These are phyloP conservation scores for Russula emetica DNA, from an alignment of 768 basidiomycete species.

Conservation along the genomic window DNA sequence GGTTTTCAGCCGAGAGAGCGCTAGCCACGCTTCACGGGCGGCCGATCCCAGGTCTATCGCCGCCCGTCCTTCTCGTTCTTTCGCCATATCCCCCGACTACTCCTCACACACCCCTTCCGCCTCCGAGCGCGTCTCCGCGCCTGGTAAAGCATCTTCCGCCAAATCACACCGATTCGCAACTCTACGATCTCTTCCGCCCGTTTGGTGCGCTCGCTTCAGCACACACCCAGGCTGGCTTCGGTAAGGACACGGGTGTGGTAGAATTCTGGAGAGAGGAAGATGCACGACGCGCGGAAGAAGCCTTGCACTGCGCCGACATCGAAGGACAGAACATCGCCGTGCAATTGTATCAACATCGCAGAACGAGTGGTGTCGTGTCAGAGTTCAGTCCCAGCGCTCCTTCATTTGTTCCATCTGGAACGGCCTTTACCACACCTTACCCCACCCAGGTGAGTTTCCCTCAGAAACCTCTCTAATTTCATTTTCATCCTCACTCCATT, in stretches of 20 bases:
- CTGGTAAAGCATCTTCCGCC: conserved; percentile 80
- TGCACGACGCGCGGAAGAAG: conserved; percentile 70
- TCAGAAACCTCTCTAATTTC: conserved; percentile 7
- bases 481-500: conserved; percentile 9
- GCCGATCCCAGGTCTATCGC: conserved; percentile 56
- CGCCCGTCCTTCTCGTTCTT: conserved; percentile 59
- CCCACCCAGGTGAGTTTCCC: conserved; percentile 48
- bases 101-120: conserved; percentile 69
- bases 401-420: conserved; percentile 67
- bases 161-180: conserved; percentile 59
- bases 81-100: conserved; percentile 82
- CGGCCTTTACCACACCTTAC: conserved; percentile 51
- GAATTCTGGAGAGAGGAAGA: conserved; percentile 90
- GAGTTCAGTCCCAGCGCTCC: conserved; percentile 76
- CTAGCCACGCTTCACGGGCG: conserved; percentile 78
- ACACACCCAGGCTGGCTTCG: conserved; percentile 69
- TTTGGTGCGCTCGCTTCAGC: conserved; percentile 81
- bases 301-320: conserved; percentile 78
- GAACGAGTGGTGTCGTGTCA: conserved; percentile 45
- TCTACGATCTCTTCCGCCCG: conserved; percentile 82
- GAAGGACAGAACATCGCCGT: conserved; percentile 84
- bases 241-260: conserved; percentile 70
- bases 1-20: conserved; percentile 74
- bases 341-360: conserved; percentile 67
- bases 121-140: conserved; percentile 71